Conservation (phyloP, 139 green algal species). For the Chlorella sp. region DNA sequence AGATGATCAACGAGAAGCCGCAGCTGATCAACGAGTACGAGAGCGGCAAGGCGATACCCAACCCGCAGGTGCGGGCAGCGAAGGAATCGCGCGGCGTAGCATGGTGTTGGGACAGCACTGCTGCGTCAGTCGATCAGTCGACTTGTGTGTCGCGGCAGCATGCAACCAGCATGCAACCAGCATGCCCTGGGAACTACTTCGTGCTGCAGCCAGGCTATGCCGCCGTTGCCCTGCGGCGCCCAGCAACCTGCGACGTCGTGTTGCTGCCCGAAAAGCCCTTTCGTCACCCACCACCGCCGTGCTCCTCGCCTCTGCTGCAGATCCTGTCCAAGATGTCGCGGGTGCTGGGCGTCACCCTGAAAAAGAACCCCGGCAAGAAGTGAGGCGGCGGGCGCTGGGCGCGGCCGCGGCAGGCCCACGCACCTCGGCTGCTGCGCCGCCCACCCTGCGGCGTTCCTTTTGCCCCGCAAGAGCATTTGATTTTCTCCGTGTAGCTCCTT, state of each 20-base stretch:
- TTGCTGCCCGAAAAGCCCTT: no score
- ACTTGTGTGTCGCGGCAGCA: no score
- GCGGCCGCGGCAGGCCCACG: background rate
- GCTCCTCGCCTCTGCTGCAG: slow-evolving; percentile 12
- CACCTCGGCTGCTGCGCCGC: background rate
- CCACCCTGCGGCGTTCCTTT: background rate
- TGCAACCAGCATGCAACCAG: no score
- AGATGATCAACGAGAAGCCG: slow-evolving; percentile 97
- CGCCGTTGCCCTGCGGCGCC: no score
- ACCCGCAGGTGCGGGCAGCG: slow-evolving; percentile 78
- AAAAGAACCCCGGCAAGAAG: slow-evolving; percentile 62
- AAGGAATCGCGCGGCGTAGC: no score
- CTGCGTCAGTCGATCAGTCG: no score
- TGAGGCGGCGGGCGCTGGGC: slow-evolving; percentile 5
- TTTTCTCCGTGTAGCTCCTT: no score
- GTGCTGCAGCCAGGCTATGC: no score
- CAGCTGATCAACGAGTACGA: slow-evolving; percentile 94
- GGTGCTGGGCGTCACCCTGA: slow-evolving; percentile 78
- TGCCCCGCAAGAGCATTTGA: no score
- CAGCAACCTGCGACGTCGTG: no score
- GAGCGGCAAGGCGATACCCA: slow-evolving; percentile 93
- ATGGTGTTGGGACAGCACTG: no score
- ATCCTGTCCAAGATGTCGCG: slow-evolving; percentile 91
- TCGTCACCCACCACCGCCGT: background rate
- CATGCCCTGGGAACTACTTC: no score